Base-by-base conservation (phyloP, 805 yeast genomes). In the Barnettozyma wickerhamii region DNA sequence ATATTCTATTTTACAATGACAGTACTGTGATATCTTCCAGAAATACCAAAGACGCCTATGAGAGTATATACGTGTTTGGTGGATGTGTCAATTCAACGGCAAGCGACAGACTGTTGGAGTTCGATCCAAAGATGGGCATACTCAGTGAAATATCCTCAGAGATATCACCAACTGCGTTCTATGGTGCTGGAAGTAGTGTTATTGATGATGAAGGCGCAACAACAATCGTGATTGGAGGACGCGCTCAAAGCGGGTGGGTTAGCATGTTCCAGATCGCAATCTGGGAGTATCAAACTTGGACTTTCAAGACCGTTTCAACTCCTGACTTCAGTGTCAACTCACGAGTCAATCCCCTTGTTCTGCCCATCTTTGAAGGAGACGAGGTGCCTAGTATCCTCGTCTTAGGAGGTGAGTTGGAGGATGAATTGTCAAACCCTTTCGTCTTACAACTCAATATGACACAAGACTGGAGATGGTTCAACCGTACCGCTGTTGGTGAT, bases 261-360 rank as follows among this genome's bases (percentile, higher is more conserved):
- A 74, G 76, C 46, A 75, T 84, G 80, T 71, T 72, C 50, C 93
- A 84, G 59, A 62, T 83, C 15, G 91, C 93, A 0, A 59, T 81
- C 2, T 84, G 89, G 85, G 79, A 79, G 50, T 77, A 76, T 45
- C 66, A 68, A 36, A 63, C 84, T 7, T 86, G 95, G 95, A 72
- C 84, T 4, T 84, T 77, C 55, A 62, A 64, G 42, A 49, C 66
- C 0, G 62, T 65, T 1, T 49, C 60, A 30, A 50, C 59, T 46
- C 52, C 65, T 1, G 56, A 52, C 1, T 46, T 50, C 10, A 56
- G 55, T 38, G 60, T 83, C 2, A 77, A 75, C 46, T 69, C 87
- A 7, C 64, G 93, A 36, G 68, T 65, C 4, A 58, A 62, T 31
- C 65, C 88, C 0, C 56, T 81, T 44, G 65, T 71, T 5, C 59